phyloP scores from a whole-genome alignment of 139 green algal species.

The Tetratostichococcus sp. region DNA sequence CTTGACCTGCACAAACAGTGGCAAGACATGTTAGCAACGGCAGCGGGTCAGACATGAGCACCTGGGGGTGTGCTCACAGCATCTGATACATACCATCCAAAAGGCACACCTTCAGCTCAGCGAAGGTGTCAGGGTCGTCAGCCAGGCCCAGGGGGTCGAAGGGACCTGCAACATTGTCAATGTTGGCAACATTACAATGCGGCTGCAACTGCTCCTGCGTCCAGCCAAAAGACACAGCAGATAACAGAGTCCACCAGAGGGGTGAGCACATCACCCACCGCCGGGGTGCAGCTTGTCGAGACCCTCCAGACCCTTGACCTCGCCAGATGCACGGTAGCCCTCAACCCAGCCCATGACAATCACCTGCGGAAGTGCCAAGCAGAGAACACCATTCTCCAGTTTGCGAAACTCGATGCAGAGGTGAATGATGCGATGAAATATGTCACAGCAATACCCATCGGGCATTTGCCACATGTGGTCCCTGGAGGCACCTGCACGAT shows the following conservation, averaged over 20 bases:
- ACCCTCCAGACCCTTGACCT: slow-evolving; percentile 57
- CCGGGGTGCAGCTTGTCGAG: slow-evolving; percentile 73
- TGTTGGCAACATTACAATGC: too few relatives aligned
- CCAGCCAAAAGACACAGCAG: too few relatives aligned
- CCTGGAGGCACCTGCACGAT: slow-evolving; percentile 31
- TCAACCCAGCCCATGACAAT: slow-evolving; percentile 82
- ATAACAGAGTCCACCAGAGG: too few relatives aligned
- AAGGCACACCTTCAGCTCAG: slow-evolving; percentile 78
- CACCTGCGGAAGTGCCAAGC: slow-evolving; percentile 36
- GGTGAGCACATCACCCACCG: slow-evolving; percentile 15
- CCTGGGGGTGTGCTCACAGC: too few relatives aligned
- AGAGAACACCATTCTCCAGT: not conserved
- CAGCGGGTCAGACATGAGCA: not conserved
- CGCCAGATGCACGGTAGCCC: slow-evolving; percentile 81
- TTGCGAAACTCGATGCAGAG: too few relatives aligned
- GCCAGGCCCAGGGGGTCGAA: slow-evolving; percentile 72
- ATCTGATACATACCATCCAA: too few relatives aligned
- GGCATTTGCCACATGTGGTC: too few relatives aligned
- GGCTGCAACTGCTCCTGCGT: too few relatives aligned
- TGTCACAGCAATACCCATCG: too few relatives aligned
- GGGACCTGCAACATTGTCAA: slow-evolving; percentile 39
- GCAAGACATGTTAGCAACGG: too few relatives aligned
- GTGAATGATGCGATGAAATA: too few relatives aligned
- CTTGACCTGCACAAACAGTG: slow-evolving; percentile 66
- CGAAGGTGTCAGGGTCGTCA: slow-evolving; percentile 91